Evolutionary conservation across 352 stramenopile genomes (phyloP), one percentile per base, ranked within the genome.

Genomic region (Globisporangium megalacanthum): DNA sequence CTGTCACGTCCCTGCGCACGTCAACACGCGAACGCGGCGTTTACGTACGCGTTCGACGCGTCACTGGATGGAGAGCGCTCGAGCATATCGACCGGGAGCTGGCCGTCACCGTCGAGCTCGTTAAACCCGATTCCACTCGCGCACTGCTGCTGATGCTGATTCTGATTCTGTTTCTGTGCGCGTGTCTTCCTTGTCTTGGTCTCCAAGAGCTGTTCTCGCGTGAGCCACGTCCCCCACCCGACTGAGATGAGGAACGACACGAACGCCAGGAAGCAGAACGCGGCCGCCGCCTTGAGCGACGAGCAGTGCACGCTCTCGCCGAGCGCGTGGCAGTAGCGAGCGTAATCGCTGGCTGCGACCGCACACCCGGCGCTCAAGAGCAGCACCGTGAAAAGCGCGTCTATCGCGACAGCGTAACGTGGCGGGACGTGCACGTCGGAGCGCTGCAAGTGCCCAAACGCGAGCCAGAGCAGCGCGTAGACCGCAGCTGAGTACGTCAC

Each of bases 341-440:
- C 66, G 56, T 88, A 91, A 64, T 91, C 80, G 45, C 71, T 78
- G 25, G 72, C 80, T 1, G 78, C 78, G 20, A 91, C 62, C 9
- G 72, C 74, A 47, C 72, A 86, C 29, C 72, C 80, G 11, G 69
- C 72, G 58, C 80, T 88, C 54, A 91, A 70, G 48, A 85, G 73
- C 48, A 91, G 72, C 52, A 91, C 79, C 5, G 77, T 83, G 50
- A 91, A 83, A 54, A 81, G 49, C 44, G 77, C 70, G 65, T 91
- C 80, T 17, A 86, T 54, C 52, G 49, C 58, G 49, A 88, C 69
- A 52, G 56, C 73, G 49, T 70, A 83, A n/a, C 74, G 65, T n/a
- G 68, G 49, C 11, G 76, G 66, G 41, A 84, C 65, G 13, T 46
- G 59, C 25, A 72, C 67, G 47, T 60, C 67, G 3, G 60, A 46